Base-by-base conservation (phyloP, 129 eudicot genomes). In the Logfia minima region DNA sequence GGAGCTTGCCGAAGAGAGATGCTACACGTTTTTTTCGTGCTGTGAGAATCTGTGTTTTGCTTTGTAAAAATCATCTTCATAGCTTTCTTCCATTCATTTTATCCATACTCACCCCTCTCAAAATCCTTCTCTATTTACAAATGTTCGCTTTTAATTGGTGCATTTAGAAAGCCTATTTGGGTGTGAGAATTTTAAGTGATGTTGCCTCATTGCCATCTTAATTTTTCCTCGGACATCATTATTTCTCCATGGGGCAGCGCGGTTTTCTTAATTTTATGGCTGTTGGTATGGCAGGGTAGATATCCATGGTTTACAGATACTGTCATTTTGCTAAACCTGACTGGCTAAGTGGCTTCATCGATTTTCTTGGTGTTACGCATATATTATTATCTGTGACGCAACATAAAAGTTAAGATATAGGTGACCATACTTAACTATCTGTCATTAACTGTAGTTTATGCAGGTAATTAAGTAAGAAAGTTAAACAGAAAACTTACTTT, bases 1-100 rank as follows among this genome's bases (percentile, higher is more conserved):
- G 99, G 67, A 89, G 84, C 83, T 83, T 95, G 75, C 84, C 99
- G 53, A 95, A 95, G 74, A 89, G 97, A 89, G 99, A 95, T n/a
- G 99, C 99, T 56, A 83, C 97, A 58, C 99, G 99, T 6, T 95
- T 91, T 80, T 86, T 74, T 37, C 93, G 96, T 58, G 95, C 93
- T 70, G 99, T 95, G 71, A 92, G 92, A 63, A 70, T 83, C 10
- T 19, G 35, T 55, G 14, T 64, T 60, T 22, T 74, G 24, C 41
- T 23, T 62, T 68, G 6, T 22, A 22, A 48, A 48, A 3, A 4
- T 5, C 55, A 11, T 48, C 18, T 48, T 48, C 55, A 48, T 14
- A 48, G 55, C 17, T 14, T 14, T 18, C n/a, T 14, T 48, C 55
- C 55, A 14, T 48, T 48, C 6, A 0, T 48, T 43, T 43, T 48